phyloP scores from a whole-genome alignment of 2,329 filamentous ascomycete species.

The Lachnellula arida region DNA sequence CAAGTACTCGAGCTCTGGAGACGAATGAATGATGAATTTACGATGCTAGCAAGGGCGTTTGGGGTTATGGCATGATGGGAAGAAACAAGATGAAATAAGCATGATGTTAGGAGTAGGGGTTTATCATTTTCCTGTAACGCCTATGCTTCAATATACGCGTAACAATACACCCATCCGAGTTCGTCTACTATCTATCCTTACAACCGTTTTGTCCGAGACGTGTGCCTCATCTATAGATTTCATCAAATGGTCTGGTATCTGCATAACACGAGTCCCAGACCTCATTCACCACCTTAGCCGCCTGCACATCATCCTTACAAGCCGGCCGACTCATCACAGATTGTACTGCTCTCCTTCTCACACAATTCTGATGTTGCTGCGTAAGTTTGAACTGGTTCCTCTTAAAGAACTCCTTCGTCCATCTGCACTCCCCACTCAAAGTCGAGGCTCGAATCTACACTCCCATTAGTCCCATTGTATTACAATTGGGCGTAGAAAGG shows the following conservation, averaged over 20 bases:
- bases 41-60: conserved; percentile 25
- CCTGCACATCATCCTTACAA: conserved; percentile 82
- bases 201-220: conserved; percentile 18
- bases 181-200: conserved; percentile 12
- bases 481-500: not conserved
- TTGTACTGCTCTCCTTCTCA: conserved; percentile 72
- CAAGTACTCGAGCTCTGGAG: conserved; percentile 24
- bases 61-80: conserved; percentile 6
- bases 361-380: conserved; percentile 90
- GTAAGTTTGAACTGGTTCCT: conserved; percentile 84
- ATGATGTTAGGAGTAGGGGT: conserved; percentile 29
- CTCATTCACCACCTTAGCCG: conserved; percentile 83
- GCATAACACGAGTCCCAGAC: conserved; percentile 98
- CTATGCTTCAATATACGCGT: conserved; percentile 27
- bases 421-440: conserved; percentile 90
- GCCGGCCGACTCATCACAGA: conserved; percentile 74
- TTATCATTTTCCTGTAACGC: conserved; percentile 28
- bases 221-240: conserved; percentile 71
- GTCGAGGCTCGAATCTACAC: conserved; percentile 83
- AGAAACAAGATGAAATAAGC: conserved; percentile 13
- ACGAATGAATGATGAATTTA: conserved; percentile 29
- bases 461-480: conserved; percentile 15
- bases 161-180: conserved; percentile 5
- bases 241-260: conserved; percentile 93
- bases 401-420: conserved; percentile 78